Conservation (phyloP, 176 grass and related monocot genomes). For the Poa pratensis region DNA sequence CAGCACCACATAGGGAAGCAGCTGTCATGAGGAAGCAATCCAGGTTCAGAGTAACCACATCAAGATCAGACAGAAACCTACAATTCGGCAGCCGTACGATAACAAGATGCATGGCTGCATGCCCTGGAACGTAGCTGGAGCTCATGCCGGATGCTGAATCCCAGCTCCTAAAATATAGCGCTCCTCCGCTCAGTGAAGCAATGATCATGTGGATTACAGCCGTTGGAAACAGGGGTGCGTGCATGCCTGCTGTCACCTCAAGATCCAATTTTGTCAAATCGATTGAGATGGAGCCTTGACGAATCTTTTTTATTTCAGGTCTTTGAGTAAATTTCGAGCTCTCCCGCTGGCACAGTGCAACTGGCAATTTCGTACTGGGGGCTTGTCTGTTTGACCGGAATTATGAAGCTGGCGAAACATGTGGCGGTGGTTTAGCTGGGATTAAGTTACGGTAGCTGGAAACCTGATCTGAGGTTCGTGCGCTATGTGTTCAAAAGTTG, state of each 20-base stretch:
- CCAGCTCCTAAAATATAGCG: neutral
- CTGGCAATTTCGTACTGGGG: conserved; percentile 21
- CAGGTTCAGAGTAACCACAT: conserved; percentile 16
- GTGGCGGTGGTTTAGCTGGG: conserved; percentile 37
- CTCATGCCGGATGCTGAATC: neutral
- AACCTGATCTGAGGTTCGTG: neutral
- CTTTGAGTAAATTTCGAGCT: neutral
- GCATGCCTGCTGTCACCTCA: conserved; percentile 39
- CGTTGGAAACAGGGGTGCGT: neutral
- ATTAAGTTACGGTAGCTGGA: neutral
- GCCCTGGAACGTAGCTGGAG: conserved; percentile 4
- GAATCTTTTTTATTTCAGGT: neutral
- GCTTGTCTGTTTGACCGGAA: conserved; percentile 32
- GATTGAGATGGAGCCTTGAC: neutral
- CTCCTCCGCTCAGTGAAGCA: neutral
- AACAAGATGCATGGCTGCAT: neutral
- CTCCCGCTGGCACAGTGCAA: conserved; percentile 6
- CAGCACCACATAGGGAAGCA: neutral
- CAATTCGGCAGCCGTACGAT: conserved; percentile 32
- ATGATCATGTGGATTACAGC: conserved; percentile 13
- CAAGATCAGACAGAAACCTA: neutral
- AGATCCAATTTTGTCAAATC: conserved; percentile 51
- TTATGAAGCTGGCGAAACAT: conserved; percentile 29
- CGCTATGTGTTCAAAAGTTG: neutral
- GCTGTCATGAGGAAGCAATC: conserved; percentile 31